A percentile compares a stretch with the other conserved stretches of the same genome.
phyloP scores from a whole-genome alignment of 495 filamentous ascomycete genomes.

The Chaetomium tenue region DNA sequence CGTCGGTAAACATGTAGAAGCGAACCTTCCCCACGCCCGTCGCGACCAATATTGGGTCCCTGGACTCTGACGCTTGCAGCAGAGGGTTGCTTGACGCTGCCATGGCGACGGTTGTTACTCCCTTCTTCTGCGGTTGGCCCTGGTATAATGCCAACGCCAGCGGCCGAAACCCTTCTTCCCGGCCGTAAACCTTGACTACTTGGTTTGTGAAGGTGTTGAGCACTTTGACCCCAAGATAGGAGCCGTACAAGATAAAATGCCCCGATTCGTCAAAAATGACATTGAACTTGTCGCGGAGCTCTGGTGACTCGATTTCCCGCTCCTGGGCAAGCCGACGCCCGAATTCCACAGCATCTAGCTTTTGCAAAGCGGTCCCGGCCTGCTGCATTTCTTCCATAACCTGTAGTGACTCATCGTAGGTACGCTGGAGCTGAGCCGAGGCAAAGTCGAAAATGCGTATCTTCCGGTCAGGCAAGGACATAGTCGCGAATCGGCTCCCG shows the following conservation, averaged over 20 bases:
- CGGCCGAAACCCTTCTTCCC: slow-evolving; percentile 82
- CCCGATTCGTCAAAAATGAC: slow-evolving; percentile 95
- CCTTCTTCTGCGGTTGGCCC: slow-evolving; percentile 88
- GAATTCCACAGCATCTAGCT: slow-evolving; percentile 86
- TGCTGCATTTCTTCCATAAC: slow-evolving; percentile 93
- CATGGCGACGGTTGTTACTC: slow-evolving; percentile 93
- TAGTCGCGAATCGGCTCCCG: slow-evolving; percentile 78
- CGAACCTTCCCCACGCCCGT: slow-evolving; percentile 86
- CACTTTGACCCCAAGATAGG: slow-evolving; percentile 84
- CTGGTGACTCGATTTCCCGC: slow-evolving; percentile 69
- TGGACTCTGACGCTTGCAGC: slow-evolving; percentile 83
- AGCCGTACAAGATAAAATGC: slow-evolving; percentile 92
- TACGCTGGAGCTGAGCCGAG: slow-evolving; percentile 80
- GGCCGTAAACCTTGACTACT: slow-evolving; percentile 81
- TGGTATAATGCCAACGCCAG: slow-evolving; percentile 89
- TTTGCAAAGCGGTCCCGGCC: slow-evolving; percentile 74
- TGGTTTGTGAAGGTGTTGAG: slow-evolving; percentile 93
- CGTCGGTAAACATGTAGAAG: slow-evolving; percentile 98
- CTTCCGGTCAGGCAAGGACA: slow-evolving; percentile 91
- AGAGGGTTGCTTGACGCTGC: slow-evolving; percentile 91
- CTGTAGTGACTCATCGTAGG: slow-evolving; percentile 88
- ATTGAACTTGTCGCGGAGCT: slow-evolving; percentile 70
- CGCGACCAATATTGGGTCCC: slow-evolving; percentile 83
- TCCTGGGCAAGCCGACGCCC: slow-evolving; percentile 85
- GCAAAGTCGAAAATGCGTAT: slow-evolving; percentile 91